A percentile compares a stretch with the other conserved stretches of the same genome.
Evolutionary conservation across 768 basidiomycete genomes (phyloP).

Genomic region (Roridomyces roridus): DNA sequence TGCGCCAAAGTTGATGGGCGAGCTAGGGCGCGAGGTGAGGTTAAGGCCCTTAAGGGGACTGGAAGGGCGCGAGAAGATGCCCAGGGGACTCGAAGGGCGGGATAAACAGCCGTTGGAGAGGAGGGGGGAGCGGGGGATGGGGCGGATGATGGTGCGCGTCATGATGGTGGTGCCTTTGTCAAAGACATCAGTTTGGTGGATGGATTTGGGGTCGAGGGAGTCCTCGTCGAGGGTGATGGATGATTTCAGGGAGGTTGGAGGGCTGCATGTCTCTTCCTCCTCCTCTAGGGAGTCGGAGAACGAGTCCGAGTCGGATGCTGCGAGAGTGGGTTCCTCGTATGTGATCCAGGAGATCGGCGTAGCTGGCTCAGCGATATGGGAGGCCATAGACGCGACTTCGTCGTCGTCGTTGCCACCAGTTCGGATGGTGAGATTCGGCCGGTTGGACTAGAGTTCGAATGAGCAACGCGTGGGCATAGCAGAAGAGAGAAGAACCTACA

Average conservation of each 20-base stretch:
- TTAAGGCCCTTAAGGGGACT: not conserved
- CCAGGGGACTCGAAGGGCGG: conserved; percentile 34
- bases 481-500: not conserved
- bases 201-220: not conserved
- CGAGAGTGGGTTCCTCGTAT: conserved; percentile 4
- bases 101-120: conserved; percentile 31
- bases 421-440: conserved; percentile 8
- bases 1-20: conserved; percentile 27
- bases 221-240: conserved; percentile 13
- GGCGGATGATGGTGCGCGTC: conserved; percentile 46
- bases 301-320: not conserved
- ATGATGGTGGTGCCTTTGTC: conserved; percentile 39
- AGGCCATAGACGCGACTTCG: not conserved
- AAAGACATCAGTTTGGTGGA: conserved; percentile 27
- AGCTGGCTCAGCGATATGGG: not conserved
- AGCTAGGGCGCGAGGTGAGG: conserved; percentile 23
- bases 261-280: not conserved
- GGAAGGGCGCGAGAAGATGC: not conserved
- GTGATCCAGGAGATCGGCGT: conserved; percentile 5
- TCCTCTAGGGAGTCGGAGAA: too few species aligned
- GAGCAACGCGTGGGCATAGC: not conserved
- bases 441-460: not conserved
- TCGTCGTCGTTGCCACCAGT: conserved; percentile 8
- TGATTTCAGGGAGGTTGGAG: conserved; percentile 2
- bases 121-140: conserved; percentile 31